A percentile compares a stretch with the other conserved stretches of the same genome.
Conservation (phyloP, 768 basidiomycete species). For the Hemileccinum rubropunctum region DNA sequence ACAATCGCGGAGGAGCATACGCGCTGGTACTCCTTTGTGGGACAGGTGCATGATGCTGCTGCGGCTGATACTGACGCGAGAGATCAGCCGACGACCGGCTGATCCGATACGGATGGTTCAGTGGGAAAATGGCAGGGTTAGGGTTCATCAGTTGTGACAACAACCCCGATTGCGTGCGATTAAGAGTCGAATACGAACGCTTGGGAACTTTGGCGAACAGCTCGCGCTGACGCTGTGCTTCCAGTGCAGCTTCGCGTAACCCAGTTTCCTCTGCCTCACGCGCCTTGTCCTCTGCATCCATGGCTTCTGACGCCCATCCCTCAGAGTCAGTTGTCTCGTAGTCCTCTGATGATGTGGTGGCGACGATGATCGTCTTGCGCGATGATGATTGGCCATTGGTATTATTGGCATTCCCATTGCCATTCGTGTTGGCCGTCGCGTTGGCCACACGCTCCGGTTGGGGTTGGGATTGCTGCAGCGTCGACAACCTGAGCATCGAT, state of each 20-base stretch:
- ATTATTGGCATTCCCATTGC: slow-evolving; percentile 15
- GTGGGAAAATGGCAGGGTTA: slow-evolving; percentile 57
- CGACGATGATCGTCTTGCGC: slow-evolving; percentile 46
- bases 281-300: slow-evolving; percentile 36
- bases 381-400: too few relatives aligned
- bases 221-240: slow-evolving; percentile 63
- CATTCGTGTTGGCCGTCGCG: slow-evolving; percentile 5
- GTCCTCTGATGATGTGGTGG: slow-evolving; percentile 44
- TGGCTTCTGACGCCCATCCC: slow-evolving; percentile 63
- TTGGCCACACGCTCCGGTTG: slow-evolving; percentile 17
- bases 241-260: slow-evolving; percentile 54
- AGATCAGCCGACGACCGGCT: slow-evolving; percentile 52
- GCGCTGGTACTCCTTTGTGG: slow-evolving; percentile 30
- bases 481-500: slow-evolving; percentile 25
- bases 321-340: slow-evolving; percentile 56
- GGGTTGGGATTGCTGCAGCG: slow-evolving; percentile 21
- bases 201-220: slow-evolving; percentile 69
- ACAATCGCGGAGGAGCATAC: slow-evolving; percentile 36
- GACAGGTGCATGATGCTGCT: slow-evolving; percentile 16
- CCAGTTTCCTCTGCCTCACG: slow-evolving; percentile 31
- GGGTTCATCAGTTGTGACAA: slow-evolving; percentile 73
- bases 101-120: slow-evolving; percentile 55
- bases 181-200: slow-evolving; percentile 59
- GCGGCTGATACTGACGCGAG: slow-evolving; percentile 21
- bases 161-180: slow-evolving; percentile 52